phyloP scores from a whole-genome alignment of 164 flowering plant genomes.

The Tetracentron sinense region DNA sequence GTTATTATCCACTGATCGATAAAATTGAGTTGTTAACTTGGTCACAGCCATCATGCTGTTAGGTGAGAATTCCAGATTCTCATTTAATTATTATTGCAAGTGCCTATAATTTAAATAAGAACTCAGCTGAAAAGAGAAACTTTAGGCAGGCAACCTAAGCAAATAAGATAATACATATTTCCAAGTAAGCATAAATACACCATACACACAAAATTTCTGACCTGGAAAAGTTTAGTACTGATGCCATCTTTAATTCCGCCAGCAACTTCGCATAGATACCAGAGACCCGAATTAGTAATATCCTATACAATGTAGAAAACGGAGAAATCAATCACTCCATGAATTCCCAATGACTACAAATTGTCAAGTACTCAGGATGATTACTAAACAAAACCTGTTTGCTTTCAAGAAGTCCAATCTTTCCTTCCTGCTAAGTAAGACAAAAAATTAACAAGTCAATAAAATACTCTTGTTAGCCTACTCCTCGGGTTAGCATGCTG shows the following conservation, averaged over 20 bases:
- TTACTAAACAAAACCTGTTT: slow-evolving; percentile 48
- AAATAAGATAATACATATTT: no score
- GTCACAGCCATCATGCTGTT: no score
- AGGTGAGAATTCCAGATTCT: no score
- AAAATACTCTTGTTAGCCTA: not conserved
- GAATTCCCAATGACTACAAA: not conserved
- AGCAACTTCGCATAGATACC: slow-evolving; percentile 69
- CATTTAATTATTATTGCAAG: no score
- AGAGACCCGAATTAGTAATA: slow-evolving; percentile 62
- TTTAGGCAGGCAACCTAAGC: not conserved
- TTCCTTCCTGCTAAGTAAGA: slow-evolving; percentile 55
- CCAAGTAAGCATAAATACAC: slow-evolving; percentile 1
- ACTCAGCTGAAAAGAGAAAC: no score
- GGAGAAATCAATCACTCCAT: not conserved
- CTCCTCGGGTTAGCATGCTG: not conserved
- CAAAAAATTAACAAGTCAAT: slow-evolving; percentile 13
- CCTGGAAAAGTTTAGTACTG: slow-evolving; percentile 41
- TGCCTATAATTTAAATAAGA: no score
- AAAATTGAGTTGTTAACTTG: no score
- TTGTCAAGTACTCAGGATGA: not conserved
- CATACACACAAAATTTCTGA: slow-evolving; percentile 16
- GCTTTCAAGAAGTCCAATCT: slow-evolving; percentile 58
- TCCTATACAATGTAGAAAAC: slow-evolving; percentile 41
- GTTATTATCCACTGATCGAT: no score
- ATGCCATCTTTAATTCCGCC: slow-evolving; percentile 45